Evolutionary conservation across 2,329 filamentous ascomycete species (phyloP).

Genomic region (Metarhizium rileyi): DNA sequence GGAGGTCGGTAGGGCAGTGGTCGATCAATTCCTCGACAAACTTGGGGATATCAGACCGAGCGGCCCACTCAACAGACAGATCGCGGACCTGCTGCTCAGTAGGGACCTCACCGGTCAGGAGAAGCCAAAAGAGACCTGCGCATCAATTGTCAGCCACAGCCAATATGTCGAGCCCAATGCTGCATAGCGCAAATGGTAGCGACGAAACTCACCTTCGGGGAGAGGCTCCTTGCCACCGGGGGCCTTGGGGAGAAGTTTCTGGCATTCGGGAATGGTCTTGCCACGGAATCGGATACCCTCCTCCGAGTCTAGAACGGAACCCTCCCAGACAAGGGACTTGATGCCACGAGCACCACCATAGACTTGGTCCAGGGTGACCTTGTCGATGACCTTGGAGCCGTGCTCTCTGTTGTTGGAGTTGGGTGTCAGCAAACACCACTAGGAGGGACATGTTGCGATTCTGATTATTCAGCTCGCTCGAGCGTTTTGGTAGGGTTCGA

Average conservation of each 20-base stretch:
- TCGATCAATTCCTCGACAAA: slow-evolving; percentile 99
- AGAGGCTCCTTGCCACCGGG: slow-evolving; percentile 94
- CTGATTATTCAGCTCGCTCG: neutral
- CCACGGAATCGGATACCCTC: slow-evolving; percentile 99
- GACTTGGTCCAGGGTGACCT: slow-evolving; percentile 98
- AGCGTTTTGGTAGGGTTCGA: neutral
- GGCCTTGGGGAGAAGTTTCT: slow-evolving; percentile 93
- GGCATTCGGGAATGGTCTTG: slow-evolving; percentile 98
- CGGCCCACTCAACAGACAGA: slow-evolving; percentile 97
- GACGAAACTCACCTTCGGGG: slow-evolving; percentile 60
- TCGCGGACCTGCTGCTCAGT: slow-evolving; percentile 97
- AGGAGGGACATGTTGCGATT: neutral
- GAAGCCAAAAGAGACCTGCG: slow-evolving; percentile 94
- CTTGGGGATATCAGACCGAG: slow-evolving; percentile 92
- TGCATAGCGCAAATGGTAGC: neutral
- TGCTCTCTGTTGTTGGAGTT: slow-evolving; percentile 57
- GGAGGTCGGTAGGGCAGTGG: slow-evolving; percentile 96
- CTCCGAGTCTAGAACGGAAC: slow-evolving; percentile 94
- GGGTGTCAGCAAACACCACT: slow-evolving; percentile 12
- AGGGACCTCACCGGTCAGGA: slow-evolving; percentile 95
- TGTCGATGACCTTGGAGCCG: slow-evolving; percentile 89
- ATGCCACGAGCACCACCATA: slow-evolving; percentile 99
- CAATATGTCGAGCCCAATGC: no score
- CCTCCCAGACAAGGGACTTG: slow-evolving; percentile 98
- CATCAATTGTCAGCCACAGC: neutral